These are phyloP conservation scores for Ensete ventricosum DNA, from an alignment of 176 grass and related monocot genomes.

Conservation along the genomic window DNA sequence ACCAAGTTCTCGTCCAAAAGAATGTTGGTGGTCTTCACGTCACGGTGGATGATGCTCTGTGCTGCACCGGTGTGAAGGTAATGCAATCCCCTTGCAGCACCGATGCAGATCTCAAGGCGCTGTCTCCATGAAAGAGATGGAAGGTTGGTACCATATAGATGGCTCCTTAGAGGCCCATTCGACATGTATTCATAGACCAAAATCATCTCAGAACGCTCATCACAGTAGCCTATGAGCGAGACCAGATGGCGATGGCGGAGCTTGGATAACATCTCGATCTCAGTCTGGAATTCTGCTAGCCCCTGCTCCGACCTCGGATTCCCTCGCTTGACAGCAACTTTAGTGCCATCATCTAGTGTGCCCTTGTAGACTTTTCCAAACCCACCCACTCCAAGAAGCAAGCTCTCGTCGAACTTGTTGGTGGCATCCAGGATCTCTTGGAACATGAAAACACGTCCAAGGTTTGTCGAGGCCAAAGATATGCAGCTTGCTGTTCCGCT, in stretches of 20 bases:
- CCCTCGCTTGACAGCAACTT: slow-evolving; percentile 77
- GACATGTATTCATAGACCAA: slow-evolving; percentile 97
- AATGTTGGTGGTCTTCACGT: slow-evolving; percentile 95
- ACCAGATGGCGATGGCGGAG: slow-evolving; percentile 87
- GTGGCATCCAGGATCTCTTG: slow-evolving; percentile 56
- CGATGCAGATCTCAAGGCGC: slow-evolving; percentile 89
- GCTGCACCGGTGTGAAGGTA: slow-evolving; percentile 92
- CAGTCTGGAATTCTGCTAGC: slow-evolving; percentile 69
- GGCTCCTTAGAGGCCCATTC: slow-evolving; percentile 80
- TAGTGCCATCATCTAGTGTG: slow-evolving; percentile 60
- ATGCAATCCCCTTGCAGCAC: slow-evolving; percentile 86
- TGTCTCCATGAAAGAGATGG: slow-evolving; percentile 70
- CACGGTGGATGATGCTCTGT: slow-evolving; percentile 86
- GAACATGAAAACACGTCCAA: slow-evolving; percentile 66
- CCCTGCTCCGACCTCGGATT: slow-evolving; percentile 93
- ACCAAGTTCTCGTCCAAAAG: slow-evolving; percentile 83
- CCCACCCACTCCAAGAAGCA: slow-evolving; percentile 80
- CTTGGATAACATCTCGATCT: slow-evolving; percentile 84
- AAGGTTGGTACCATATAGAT: slow-evolving; percentile 62
- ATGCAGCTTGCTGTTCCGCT: slow-evolving; percentile 64
- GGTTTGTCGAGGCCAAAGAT: slow-evolving; percentile 66
- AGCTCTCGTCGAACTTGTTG: slow-evolving; percentile 73
- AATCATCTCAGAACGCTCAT: slow-evolving; percentile 86
- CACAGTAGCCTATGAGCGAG: slow-evolving; percentile 82
- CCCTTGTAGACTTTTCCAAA: slow-evolving; percentile 93